phyloP scores from a whole-genome alignment of 78 protist species.

The Thecamonas trahens region DNA sequence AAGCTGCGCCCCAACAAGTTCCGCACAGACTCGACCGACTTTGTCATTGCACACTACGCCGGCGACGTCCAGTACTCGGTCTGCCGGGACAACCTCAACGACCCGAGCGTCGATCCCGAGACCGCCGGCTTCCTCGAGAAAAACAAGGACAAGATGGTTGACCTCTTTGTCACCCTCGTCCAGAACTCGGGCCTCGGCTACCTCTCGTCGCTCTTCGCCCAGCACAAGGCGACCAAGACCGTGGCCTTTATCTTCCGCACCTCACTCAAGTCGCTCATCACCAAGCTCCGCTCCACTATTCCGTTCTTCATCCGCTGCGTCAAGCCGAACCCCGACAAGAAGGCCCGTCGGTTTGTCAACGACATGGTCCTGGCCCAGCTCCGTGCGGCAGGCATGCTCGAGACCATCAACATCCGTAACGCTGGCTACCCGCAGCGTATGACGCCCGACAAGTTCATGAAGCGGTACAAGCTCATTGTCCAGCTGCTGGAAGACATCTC shows the following conservation, averaged over 20 bases:
- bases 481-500: no score
- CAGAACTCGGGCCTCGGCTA: background rate
- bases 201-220: background rate
- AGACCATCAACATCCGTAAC: conserved; percentile 65
- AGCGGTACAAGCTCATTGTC: conserved; percentile 1
- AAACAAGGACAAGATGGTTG: conserved; percentile 5
- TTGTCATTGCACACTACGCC: conserved; percentile 45
- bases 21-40: background rate
- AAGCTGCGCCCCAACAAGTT: background rate
- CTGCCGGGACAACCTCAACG: conserved; percentile 85
- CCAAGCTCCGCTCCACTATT: conserved; percentile 38
- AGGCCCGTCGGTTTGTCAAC: conserved; percentile 21
- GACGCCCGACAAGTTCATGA: conserved; percentile 23
- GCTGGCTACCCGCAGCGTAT: conserved; percentile 64
- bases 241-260: conserved; percentile 9
- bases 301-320: conserved; percentile 84
- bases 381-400: conserved; percentile 74
- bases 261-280: conserved; percentile 43
- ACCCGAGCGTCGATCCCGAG: conserved; percentile 29
- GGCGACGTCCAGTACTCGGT: conserved; percentile 40
- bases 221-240: conserved; percentile 37
- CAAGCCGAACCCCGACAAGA: conserved; percentile 73
- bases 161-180: conserved; percentile 6
- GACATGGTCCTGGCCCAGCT: conserved; percentile 46
- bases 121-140: background rate